Base-by-base conservation (phyloP, 2,329 filamentous ascomycete genomes). In the Aspergillus aculeatus region DNA sequence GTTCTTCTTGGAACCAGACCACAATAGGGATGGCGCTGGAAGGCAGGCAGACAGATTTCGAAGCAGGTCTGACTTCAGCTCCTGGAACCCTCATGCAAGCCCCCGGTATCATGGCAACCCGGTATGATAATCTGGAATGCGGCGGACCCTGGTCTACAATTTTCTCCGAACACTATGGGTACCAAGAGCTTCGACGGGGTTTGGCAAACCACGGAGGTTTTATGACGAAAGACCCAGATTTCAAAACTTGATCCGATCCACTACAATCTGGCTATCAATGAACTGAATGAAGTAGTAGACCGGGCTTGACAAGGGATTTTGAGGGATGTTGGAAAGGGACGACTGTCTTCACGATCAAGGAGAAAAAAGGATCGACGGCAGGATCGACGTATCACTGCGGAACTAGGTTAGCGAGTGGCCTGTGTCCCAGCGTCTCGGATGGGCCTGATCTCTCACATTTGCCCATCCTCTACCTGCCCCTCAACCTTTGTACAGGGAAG, bases 51-150 rank as follows among this genome's bases (percentile, higher is more conserved):
- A 48, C 21, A 32, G 23, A 10, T 29, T 24, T 50, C 48, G 48
- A 50, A n/a, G 11, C 24, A 26, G 29, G 4, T n/a, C 5, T 24
- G 19, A 16, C n/a, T 47, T 9, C n/a, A 47, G 23, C 44, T 23
- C 50, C n/a, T n/a, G 23, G 16, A 9, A 44, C 26, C 44, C 26
- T 12, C 50, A 19, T 50, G 35, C 48, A 38, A 51, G 56, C 35
- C 47, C 24, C 10, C 53, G 47, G 59, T 60, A 56, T 54, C 63
- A 59, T 58, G 56, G 65, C 65, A 67, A 64, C 62, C 58, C 31
- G 59, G 61, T 56, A 64, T 62, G 62, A 26, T 23, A 47, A 57
- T 60, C 50, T 59, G 61, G 65, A 66, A 67, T 67, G 65, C 61
- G 61, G 65, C 19, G 24, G 24, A 16, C 19, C 21, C 23, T 24